Base-by-base conservation (phyloP, 2,329 filamentous ascomycete species). In the Epichloe bromicola region DNA sequence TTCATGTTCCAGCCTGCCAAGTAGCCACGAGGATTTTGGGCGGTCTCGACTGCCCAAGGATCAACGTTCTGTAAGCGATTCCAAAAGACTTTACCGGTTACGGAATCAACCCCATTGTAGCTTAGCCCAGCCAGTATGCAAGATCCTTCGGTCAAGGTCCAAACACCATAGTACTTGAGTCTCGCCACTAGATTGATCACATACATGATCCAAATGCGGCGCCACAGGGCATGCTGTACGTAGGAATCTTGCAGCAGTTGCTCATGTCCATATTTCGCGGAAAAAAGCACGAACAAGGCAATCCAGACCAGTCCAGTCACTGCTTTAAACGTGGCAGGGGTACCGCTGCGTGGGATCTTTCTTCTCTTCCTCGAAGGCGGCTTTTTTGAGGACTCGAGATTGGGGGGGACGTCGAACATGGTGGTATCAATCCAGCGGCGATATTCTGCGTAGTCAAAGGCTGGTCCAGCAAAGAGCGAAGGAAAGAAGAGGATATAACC, bases 1-100 rank as follows among this genome's bases (percentile, higher is more conserved):
- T 97, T 97, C 72, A 96, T 95, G 67, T 98, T 98, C 93, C 93
- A 98, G 61, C 82, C 86, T 46, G 84, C 91, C 3, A 98, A 76
- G 61, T 93, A 97, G 2, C 81, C 89, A 50, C 91, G 83, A n/a
- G 87, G 86, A 65, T 97, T 98, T 68, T 96, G 90, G 1, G 91
- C 93, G 1, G 81, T 75, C 70, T 98, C 93, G 30, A 98, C 86
- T 2, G 79, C 81, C 76, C 82, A 84, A 0, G 93, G 86, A 57
- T 86, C 82, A 58, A 98, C 88, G 63, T 98, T 98, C 59, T 88
- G 85, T 17, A 97, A 73, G 30, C 91, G 82, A 62, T 95, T 83
- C 72, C 93, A 98, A 53, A 83, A 86, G 1, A 94, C 83, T 63
- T 86, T 88, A 52, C 88, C 89, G 0, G 88, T 91, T 50, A 79